Evolutionary conservation across 768 basidiomycete species (phyloP).

Genomic region (Roridomyces roridus): DNA sequence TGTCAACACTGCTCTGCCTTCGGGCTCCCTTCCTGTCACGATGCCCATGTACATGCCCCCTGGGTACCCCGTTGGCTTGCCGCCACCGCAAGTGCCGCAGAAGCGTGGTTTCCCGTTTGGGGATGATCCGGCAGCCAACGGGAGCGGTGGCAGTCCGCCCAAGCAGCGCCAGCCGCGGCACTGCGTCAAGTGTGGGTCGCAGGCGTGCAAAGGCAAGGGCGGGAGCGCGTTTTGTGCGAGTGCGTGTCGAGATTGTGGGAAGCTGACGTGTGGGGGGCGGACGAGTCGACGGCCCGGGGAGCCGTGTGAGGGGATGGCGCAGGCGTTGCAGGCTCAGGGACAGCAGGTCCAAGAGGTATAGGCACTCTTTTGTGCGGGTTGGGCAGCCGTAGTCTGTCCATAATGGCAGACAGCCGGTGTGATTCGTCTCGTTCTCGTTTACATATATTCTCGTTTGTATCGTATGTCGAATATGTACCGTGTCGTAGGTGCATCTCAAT

Average conservation of each 20-base stretch:
- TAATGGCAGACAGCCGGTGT: too few relatives aligned
- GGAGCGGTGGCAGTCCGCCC: conserved; percentile 32
- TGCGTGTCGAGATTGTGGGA: conserved; percentile 84
- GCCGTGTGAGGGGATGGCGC: conserved; percentile 48
- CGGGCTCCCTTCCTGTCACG: background rate
- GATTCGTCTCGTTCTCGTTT: too few relatives aligned
- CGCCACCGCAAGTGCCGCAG: background rate
- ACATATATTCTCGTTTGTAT: too few relatives aligned
- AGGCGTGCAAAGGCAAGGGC: conserved; percentile 85
- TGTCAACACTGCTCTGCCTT: conserved; percentile 33
- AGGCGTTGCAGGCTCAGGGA: conserved; percentile 36
- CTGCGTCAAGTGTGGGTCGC: conserved; percentile 83
- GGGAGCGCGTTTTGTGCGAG: conserved; percentile 76
- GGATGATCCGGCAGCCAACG: conserved; percentile 8
- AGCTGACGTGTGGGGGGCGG: conserved; percentile 76
- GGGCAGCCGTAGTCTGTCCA: too few relatives aligned
- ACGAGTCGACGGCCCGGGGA: conserved; percentile 82
- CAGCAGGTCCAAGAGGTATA: background rate
- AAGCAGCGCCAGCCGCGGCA: conserved; percentile 67
- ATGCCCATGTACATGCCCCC: conserved; percentile 8
- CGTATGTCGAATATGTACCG: too few relatives aligned
- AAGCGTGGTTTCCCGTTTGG: conserved; percentile 34
- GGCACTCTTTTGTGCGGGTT: too few relatives aligned
- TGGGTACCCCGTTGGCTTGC: background rate
- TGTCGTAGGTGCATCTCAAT: too few relatives aligned